Evolutionary conservation across 257 asterid species (phyloP), one percentile per base, ranked within the genome.

Genomic region (Nyctanthes arbortristis): DNA sequence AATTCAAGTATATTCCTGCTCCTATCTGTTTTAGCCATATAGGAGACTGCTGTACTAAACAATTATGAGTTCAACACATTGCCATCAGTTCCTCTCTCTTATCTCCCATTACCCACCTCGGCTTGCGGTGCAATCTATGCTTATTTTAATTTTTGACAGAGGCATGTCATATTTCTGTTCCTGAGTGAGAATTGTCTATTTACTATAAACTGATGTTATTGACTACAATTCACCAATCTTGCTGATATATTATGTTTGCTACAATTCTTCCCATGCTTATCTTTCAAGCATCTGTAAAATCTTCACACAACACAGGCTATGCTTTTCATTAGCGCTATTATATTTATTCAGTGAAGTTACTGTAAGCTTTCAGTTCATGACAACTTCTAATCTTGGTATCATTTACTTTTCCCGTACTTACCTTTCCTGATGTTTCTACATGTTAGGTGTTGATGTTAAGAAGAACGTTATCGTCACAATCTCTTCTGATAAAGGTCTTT

Each of bases 401-500:
- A 43, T 7, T 54, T 47, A 24, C 68, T 58, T 27, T 39, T 61
- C 52, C 18, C 4, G 52, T 55, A 18, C 67, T 73, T 37, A 58
- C 20, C 60, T 22, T 39, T 58, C 64, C 66, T 22, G 35, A 14
- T 73, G 5, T 49, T 69, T 70, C 61, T 22, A 52, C 79, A 68
- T 67, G 62, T 78, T 72, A 94, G 99, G 97, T 80, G 88, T 91
- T 64, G 96, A 91, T 61, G 95, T 89, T 81, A 94, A 89, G 91
- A 94, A 88, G 92, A 91, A 78, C 82, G 93, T 94, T 45, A 77
- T 88, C 59, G 80, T 94, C 77, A 82, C 96, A 36, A 73, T 94
- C 56, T 91, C 99, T 59, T 83, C 98, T 1, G 97, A 94, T 91
- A 89, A 89, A 80, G 99, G 98, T 80, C 97, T 94, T 59, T 94